phyloP scores from a whole-genome alignment of 2,329 filamentous ascomycete species.

The Chrysosphaeria jannelii region DNA sequence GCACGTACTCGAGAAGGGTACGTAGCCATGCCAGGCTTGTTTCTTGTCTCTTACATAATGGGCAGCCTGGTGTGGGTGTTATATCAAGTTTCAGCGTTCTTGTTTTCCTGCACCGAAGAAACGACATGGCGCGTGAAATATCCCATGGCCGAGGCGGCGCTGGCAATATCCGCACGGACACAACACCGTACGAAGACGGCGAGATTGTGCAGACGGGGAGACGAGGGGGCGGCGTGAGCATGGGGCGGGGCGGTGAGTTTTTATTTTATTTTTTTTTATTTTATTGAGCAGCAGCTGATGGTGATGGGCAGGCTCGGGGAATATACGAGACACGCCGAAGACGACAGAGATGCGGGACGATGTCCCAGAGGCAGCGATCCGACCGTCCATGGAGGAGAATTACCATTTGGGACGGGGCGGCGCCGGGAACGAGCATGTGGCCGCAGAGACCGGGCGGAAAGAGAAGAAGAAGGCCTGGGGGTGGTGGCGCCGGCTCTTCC shows the following conservation, averaged over 20 bases:
- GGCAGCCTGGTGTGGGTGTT: too few species aligned
- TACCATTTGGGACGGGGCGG: conserved; percentile 29
- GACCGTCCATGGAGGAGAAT: conserved; percentile 17
- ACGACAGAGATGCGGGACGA: conserved; percentile 19
- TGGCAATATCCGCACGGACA: conserved; percentile 27
- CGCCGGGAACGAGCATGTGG: conserved; percentile 21
- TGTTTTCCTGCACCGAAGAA: not conserved
- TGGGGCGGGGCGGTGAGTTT: conserved; percentile 23
- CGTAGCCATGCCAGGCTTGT: too few species aligned
- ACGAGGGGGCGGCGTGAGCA: conserved; percentile 24
- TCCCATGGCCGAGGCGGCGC: conserved; percentile 30
- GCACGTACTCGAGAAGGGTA: conserved; percentile 11
- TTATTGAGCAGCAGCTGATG: not conserved
- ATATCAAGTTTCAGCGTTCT: not conserved
- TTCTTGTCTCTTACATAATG: too few species aligned
- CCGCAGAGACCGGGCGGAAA: conserved; percentile 5
- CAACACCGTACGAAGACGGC: conserved; percentile 28
- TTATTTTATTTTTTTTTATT: too few species aligned
- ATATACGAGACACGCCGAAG: conserved; percentile 19
- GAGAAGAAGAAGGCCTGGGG: conserved; percentile 5
- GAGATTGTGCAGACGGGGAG: conserved; percentile 25
- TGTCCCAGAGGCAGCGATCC: conserved; percentile 20
- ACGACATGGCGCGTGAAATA: conserved; percentile 11
- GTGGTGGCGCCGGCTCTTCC: too few species aligned
- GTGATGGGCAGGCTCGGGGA: conserved; percentile 18